These are phyloP conservation scores for Lipomyces japonicus DNA, from an alignment of 805 yeast species.

Conservation along the genomic window DNA sequence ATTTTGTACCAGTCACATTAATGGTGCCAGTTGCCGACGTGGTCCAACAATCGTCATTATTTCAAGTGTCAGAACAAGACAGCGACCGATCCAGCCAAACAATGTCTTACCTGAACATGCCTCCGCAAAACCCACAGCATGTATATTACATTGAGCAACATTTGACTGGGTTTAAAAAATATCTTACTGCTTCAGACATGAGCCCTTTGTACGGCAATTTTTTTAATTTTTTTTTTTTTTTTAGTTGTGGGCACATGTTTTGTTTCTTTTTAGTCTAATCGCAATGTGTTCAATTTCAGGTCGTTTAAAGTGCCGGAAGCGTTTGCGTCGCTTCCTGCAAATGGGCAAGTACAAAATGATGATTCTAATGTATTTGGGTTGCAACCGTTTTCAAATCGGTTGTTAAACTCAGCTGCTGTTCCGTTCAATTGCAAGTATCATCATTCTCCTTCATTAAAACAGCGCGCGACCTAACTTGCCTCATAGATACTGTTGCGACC, in stretches of 20 bases:
- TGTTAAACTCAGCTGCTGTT: slow-evolving; percentile 13
- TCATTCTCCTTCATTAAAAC: not conserved
- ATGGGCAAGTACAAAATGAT: slow-evolving; percentile 1
- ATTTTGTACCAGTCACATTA: not conserved
- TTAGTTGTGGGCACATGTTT: too few relatives aligned
- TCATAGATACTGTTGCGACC: slow-evolving; percentile 3
- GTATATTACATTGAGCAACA: slow-evolving; percentile 10
- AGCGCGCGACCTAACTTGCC: too few relatives aligned
- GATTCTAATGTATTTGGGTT: slow-evolving; percentile 1
- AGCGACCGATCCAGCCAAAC: slow-evolving; percentile 7
- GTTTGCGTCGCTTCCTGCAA: slow-evolving; percentile 9
- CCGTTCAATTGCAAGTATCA: slow-evolving; percentile 9
- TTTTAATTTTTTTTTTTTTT: not conserved
- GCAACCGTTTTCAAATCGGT: slow-evolving; percentile 11
- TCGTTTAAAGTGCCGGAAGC: slow-evolving; percentile 6
- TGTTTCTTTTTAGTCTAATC: too few relatives aligned
- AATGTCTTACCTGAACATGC: slow-evolving; percentile 9
- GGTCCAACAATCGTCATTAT: slow-evolving; percentile 15
- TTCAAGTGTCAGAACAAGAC: slow-evolving; percentile 18
- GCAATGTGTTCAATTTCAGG: too few relatives aligned
- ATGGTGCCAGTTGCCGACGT: slow-evolving; percentile 7
- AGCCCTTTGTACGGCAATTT: slow-evolving; percentile 17
- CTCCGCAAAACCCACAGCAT: slow-evolving; percentile 1
- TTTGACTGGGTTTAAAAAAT: slow-evolving; percentile 9
- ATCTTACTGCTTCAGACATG: slow-evolving; percentile 11